A percentile compares a stretch with the other conserved stretches of the same genome.
Conservation (phyloP, 768 basidiomycete genomes). For the Phylloporus rhodoxanthus region DNA sequence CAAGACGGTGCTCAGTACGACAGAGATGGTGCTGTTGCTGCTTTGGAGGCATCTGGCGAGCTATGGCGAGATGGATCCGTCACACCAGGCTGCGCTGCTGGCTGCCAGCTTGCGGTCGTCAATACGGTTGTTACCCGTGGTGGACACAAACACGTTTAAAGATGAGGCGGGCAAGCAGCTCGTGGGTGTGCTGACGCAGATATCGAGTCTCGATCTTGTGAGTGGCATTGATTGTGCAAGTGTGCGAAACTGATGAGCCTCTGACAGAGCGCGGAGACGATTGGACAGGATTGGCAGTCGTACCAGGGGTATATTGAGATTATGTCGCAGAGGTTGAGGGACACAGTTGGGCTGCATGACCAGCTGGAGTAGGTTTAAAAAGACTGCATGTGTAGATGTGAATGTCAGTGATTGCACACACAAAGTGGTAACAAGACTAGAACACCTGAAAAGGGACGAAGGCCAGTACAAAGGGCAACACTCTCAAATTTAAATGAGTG, state of each 20-base stretch:
- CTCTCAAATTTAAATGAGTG: too few relatives aligned
- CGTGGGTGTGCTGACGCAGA: constrained; percentile 46
- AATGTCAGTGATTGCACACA: not conserved
- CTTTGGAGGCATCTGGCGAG: constrained; percentile 76
- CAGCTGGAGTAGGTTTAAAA: constrained; percentile 16
- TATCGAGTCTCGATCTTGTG: constrained; percentile 50
- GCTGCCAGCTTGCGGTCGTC: constrained; percentile 37
- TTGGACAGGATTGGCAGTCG: constrained; percentile 52
- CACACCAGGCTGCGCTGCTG: constrained; percentile 3
- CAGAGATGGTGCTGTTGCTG: constrained; percentile 75
- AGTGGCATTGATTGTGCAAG: constrained; percentile 11
- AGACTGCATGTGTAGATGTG: not conserved
- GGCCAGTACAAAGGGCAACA: too few relatives aligned
- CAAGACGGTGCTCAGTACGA: constrained; percentile 56
- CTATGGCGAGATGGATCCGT: constrained; percentile 41
- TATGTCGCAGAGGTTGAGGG: constrained; percentile 65
- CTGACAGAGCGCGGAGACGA: constrained; percentile 37
- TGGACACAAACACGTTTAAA: constrained; percentile 53
- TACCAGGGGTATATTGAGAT: constrained; percentile 70
- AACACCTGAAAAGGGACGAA: too few relatives aligned
- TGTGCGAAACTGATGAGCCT: constrained; percentile 6
- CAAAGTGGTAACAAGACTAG: constrained; percentile 1
- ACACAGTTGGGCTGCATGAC: constrained; percentile 56
- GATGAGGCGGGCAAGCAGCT: constrained; percentile 52
- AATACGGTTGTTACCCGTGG: constrained; percentile 51